Evolutionary conservation across 345 rosid species (phyloP).

Genomic region (rapeseed (Brassica napus)): Da-Ae NC_063440.1:22932501-22933000

Average conservation of each 20-base stretch:
- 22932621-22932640: not conserved
- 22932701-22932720: too few species aligned
- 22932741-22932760: not conserved
- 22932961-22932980: not conserved
- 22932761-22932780: not conserved
- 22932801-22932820: not conserved
- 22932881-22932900: not conserved
- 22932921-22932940: slow-evolving; percentile 30
- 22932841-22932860: not conserved
- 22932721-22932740: not conserved
- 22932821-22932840: not conserved
- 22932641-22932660: not conserved
- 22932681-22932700: not conserved
- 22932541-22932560: not conserved
- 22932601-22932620: not conserved
- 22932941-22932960: slow-evolving; percentile 14
- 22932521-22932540: not conserved
- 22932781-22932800: not conserved
- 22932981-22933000: slow-evolving; percentile 25
- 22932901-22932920: slow-evolving; percentile 27
- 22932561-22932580: not conserved
- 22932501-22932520: not conserved
- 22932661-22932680: not conserved
- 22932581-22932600: not conserved
- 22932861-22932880: not conserved